phyloP scores from a whole-genome alignment of 139 green algal species.

The Closterium sp. region DNA sequence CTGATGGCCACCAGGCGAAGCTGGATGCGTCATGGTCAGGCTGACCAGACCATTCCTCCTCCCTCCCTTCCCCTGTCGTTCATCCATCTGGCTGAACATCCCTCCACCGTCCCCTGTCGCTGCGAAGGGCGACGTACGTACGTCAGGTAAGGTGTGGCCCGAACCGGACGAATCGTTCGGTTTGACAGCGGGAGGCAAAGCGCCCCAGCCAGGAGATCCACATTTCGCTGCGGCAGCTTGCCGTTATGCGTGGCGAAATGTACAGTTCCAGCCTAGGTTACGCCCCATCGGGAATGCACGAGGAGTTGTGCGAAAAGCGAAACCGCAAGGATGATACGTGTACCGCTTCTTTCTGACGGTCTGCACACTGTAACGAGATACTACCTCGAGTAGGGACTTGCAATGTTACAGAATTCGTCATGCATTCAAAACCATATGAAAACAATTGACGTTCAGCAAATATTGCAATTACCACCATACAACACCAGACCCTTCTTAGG shows the following conservation, averaged over 20 bases:
- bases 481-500: no score
- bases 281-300: background rate
- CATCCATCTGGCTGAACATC: background rate
- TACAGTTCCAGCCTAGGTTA: background rate
- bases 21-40: background rate
- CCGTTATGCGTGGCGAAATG: background rate
- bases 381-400: no score
- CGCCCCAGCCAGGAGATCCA: no score
- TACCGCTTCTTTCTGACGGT: no score
- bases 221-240: background rate
- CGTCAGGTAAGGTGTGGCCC: background rate
- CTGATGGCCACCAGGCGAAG: background rate
- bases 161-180: background rate
- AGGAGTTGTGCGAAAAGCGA: background rate
- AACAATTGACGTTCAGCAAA: no score
- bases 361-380: no score
- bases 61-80: background rate
- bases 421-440: no score
- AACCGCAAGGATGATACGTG: background rate
- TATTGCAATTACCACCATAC: no score
- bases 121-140: background rate
- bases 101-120: background rate
- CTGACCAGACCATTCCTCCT: no score
- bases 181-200: background rate
- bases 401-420: no score